Evolutionary conservation across 352 stramenopile species (phyloP), one percentile per base, ranked within the genome.

Genomic region (Achlya hypogyna): DNA sequence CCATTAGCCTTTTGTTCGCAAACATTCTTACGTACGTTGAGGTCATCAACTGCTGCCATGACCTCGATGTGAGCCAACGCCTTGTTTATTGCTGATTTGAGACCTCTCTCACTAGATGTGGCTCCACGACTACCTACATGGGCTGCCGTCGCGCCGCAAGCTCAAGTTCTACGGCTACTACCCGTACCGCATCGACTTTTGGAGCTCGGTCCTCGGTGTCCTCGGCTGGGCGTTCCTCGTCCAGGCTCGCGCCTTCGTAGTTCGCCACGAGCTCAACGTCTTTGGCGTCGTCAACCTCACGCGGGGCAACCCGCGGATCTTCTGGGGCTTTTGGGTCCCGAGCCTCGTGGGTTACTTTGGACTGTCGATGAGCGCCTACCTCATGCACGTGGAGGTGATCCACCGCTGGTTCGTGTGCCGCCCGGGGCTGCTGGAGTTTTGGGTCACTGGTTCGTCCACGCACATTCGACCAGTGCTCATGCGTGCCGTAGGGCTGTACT

Each of bases 21-120:
- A 77, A 93, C 69, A 52, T 77, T 16, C 60, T 91, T 38, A 91
- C 76, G 71, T 91, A 91, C 77, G 78, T 91, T 56, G 84, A 93
- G 70, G 84, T 93, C 29, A 89, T 93, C 74, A 93, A 93, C 72
- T 87, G 79, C 71, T 93, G 84, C 75, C 82, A 93, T 67, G 91
- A 93, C 72, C 79, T 93, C 58, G 82, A 93, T 67, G 70, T 79
- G 35, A 22, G 47, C 32, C 40, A 18, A n/a, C 23, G 27, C 43
- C 10, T 2, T 9, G 12, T 62, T 9, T 59, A 1, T n/a, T n/a
- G n/a, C n/a, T n/a, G n/a, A n/a, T n/a, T n/a, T 28, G 18, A 54
- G n/a, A 42, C 35, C 20, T 42, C 45, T 22, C 25, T 35, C 3
- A n/a, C 38, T 72, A 78, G 75, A 79, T 89, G 45, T 93, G 84